phyloP scores from a whole-genome alignment of 2,329 filamentous ascomycete genomes.

The Pseudodiploospora longispora region DNA sequence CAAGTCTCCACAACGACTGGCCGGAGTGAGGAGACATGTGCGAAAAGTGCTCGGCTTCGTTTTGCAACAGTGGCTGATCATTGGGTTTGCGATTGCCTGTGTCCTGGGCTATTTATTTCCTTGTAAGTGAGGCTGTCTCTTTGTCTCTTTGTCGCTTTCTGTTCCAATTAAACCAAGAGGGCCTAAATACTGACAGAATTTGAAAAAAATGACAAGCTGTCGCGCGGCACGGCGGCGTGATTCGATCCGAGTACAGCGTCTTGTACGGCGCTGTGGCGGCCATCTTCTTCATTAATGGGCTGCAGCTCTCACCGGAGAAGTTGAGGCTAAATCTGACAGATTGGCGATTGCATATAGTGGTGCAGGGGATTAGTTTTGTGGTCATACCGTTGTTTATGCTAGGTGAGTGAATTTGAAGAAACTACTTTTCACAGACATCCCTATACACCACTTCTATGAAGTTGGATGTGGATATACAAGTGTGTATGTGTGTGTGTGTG shows the following conservation, averaged over 20 bases:
- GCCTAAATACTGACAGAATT: background rate
- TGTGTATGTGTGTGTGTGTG: background rate
- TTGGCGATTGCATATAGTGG: slow-evolving; percentile 59
- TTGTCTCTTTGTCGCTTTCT: background rate
- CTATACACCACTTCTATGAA: background rate
- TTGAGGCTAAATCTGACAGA: slow-evolving; percentile 54
- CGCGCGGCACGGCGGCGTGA: slow-evolving; percentile 38
- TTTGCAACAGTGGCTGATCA: slow-evolving; percentile 55
- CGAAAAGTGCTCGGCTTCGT: slow-evolving; percentile 23
- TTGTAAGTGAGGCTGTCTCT: slow-evolving; percentile 20
- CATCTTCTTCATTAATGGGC: slow-evolving; percentile 64
- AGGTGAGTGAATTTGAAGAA: slow-evolving; percentile 24
- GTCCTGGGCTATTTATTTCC: slow-evolving; percentile 38
- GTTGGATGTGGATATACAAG: background rate
- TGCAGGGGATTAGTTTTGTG: slow-evolving; percentile 60
- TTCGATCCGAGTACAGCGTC: slow-evolving; percentile 50
- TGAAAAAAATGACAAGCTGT: slow-evolving; percentile 26
- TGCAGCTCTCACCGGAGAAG: slow-evolving; percentile 57
- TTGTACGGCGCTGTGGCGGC: slow-evolving; percentile 61
- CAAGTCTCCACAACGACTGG: no score
- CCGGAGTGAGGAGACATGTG: background rate
- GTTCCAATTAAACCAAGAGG: background rate
- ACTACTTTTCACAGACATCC: no score
- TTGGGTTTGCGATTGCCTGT: slow-evolving; percentile 49
- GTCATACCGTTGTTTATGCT: slow-evolving; percentile 57